These are phyloP conservation scores for Nannochloris sp. DNA, from an alignment of 139 green algal genomes.

Conservation along the genomic window DNA sequence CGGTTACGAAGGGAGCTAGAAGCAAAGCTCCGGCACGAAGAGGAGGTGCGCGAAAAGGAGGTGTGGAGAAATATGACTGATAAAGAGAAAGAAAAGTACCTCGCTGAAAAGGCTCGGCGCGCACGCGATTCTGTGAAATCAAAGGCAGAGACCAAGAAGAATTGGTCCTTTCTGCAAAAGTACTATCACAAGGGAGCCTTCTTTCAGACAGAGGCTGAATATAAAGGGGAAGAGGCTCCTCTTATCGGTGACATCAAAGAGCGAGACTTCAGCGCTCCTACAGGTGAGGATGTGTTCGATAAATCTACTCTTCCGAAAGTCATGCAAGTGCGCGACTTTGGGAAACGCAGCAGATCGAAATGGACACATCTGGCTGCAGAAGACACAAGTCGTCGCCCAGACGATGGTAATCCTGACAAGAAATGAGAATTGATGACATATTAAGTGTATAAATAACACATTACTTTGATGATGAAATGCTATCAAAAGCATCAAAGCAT, in stretches of 20 bases:
- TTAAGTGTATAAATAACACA: background rate
- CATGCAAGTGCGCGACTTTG: conserved; percentile 97
- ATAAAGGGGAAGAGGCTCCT: conserved; percentile 31
- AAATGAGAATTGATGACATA: too few species aligned
- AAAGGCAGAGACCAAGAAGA: conserved; percentile 42
- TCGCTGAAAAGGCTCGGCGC: background rate
- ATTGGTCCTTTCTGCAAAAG: conserved; percentile 91
- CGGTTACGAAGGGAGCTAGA: conserved; percentile 52
- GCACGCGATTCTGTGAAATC: background rate
- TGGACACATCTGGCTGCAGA: conserved; percentile 81
- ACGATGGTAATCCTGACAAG: background rate
- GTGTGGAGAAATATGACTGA: background rate
- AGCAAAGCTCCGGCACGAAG: background rate
- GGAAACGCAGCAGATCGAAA: conserved; percentile 80
- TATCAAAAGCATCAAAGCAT: conserved; percentile 17
- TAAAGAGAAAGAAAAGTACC: background rate
- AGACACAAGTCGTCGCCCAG: conserved; percentile 60
- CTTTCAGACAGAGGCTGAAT: conserved; percentile 61
- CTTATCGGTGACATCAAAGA: conserved; percentile 21
- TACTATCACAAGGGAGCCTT: conserved; percentile 98
- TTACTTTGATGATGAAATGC: background rate
- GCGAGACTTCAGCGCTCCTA: conserved; percentile 80
- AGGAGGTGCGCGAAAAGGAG: conserved; percentile 10
- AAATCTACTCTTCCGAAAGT: conserved; percentile 81
- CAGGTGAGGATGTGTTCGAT: conserved; percentile 85